Evolutionary conservation across 1,284 basidiomycete genomes (phyloP).

Genomic region (Trametes hirsuta): DNA sequence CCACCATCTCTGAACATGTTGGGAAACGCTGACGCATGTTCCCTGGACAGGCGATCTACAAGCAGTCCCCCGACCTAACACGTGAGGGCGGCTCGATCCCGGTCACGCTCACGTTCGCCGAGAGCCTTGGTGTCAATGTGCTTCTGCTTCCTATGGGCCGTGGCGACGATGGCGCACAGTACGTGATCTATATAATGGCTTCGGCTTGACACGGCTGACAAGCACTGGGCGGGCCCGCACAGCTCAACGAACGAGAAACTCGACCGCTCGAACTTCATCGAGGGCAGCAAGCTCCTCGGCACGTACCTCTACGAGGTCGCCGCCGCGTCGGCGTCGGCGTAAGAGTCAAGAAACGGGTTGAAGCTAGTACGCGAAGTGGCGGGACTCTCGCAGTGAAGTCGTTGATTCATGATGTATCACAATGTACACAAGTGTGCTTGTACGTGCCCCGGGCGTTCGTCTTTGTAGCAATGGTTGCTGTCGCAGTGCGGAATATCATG

Average conservation of each 20-base stretch:
- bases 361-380: too few species aligned
- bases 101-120: constrained; percentile 94
- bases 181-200: constrained; percentile 34
- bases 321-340: constrained; percentile 21
- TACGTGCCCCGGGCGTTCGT: too few species aligned
- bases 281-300: constrained; percentile 86
- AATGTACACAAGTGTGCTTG: too few species aligned
- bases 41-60: constrained; percentile 28
- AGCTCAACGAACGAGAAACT: constrained; percentile 97
- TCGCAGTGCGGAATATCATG: too few species aligned
- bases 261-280: constrained; percentile 91
- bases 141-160: constrained; percentile 91
- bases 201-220: not conserved
- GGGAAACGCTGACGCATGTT: not conserved
- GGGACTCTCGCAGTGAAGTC: too few species aligned
- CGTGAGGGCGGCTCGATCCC: constrained; percentile 94
- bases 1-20: too few species aligned
- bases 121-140: constrained; percentile 82
- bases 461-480: too few species aligned
- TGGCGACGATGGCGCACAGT: constrained; percentile 94
- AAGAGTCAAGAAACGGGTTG: too few species aligned
- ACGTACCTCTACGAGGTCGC: constrained; percentile 85
- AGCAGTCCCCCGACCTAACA: constrained; percentile 24
- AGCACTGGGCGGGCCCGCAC: not conserved
- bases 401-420: too few species aligned